A percentile compares a stretch with the other conserved stretches of the same genome.
These are phyloP conservation scores for Friedmanniomyces endolithicus DNA, from an alignment of 495 filamentous ascomycete species.

Conservation along the genomic window DNA sequence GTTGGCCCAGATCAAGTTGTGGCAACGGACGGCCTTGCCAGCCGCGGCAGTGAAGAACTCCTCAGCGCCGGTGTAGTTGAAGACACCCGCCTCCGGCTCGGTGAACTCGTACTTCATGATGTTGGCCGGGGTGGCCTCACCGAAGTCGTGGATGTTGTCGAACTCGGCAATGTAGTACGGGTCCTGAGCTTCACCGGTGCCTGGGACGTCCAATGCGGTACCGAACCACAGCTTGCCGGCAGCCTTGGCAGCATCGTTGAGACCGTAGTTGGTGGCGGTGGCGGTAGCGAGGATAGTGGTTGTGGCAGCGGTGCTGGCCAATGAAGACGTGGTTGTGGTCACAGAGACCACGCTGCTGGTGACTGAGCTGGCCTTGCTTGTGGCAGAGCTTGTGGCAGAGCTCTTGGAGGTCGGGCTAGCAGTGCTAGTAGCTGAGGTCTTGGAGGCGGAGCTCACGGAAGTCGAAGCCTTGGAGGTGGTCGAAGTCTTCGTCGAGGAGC, in stretches of 20 bases:
- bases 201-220: slow-evolving; percentile 15
- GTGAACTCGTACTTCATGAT: slow-evolving; percentile 39
- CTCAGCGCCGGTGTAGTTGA: slow-evolving; percentile 27
- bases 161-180: slow-evolving; percentile 32
- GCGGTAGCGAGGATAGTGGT: slow-evolving; percentile 2
- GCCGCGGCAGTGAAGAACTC: slow-evolving; percentile 21
- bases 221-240: slow-evolving; percentile 19
- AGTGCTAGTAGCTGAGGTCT: neutral
- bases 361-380: no score
- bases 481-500: neutral
- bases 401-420: neutral
- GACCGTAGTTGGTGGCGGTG: slow-evolving; percentile 1
- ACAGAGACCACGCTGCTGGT: no score
- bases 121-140: slow-evolving; percentile 42
- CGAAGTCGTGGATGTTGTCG: slow-evolving; percentile 37
- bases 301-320: slow-evolving; percentile 1
- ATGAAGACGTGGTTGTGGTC: neutral
- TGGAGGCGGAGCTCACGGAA: neutral
- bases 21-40: slow-evolving; percentile 27
- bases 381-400: neutral
- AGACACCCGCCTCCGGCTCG: slow-evolving; percentile 31
- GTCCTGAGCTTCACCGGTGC: slow-evolving; percentile 22
- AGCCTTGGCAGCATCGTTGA: slow-evolving; percentile 8
- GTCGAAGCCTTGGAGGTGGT: neutral
- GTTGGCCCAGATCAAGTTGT: slow-evolving; percentile 28